Evolutionary conservation across 176 grass and related monocot genomes (phyloP), one percentile per base, ranked within the genome.

Genomic region (Eragrostis nindensis): DNA sequence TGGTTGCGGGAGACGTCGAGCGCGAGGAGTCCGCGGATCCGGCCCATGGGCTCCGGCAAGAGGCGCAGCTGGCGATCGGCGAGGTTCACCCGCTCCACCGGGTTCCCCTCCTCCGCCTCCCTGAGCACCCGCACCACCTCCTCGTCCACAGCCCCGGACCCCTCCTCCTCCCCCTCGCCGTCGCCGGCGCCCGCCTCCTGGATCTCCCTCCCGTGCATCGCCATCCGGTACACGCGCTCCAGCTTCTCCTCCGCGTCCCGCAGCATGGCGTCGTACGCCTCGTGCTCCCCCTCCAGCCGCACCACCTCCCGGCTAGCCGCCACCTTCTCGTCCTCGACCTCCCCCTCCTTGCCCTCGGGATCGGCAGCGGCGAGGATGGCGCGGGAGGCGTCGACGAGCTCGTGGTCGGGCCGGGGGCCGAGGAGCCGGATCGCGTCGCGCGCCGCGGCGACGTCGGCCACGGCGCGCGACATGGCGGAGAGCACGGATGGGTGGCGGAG

Each of bases 1-100:
- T 85, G 85, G 61, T 92, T 97, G 78, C 72, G 83, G 21, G 91
- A 92, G 36, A 97, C 73, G 67, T 97, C 89, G 76, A 97, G 90
- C 39, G 66, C 69, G 54, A 94, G 55, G 52, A 97, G 78, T 65
- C 91, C 79, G 14, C 82, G 89, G 42, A 97, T 80, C 66, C 84
- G 79, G 71, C 83, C 89, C 18, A 92, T 29, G 29, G 80, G 53
- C 29, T 94, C 89, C 25, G 92, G 89, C 52, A 92, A 86, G 56
- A 81, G 83, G 60, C 72, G 81, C 62, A 91, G 76, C 89, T 88
- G 86, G 16, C 81, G 67, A 38, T 87, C 75, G 25, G 85, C 70
- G 70, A 90, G 74, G 62, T 77, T 25, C n/a, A 94, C 88, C 64
- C 83, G 66, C 71, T 91, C 86, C 66, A 84, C 27, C 44, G 7